Evolutionary conservation across 2,329 filamentous ascomycete genomes (phyloP).

Genomic region (Hypocrella siamensis): DNA sequence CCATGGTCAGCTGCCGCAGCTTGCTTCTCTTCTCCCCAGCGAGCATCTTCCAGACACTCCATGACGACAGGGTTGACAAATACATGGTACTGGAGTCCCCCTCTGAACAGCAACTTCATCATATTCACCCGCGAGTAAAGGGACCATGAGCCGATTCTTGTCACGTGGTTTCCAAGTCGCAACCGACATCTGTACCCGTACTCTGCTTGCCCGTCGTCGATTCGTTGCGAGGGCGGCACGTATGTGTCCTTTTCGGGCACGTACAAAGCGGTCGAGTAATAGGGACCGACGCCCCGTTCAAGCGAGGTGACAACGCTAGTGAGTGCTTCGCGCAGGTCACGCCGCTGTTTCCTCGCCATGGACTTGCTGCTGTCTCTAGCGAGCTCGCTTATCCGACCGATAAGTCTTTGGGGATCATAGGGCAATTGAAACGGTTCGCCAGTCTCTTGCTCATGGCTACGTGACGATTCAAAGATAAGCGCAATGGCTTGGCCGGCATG

Average conservation of each 20-base stretch:
- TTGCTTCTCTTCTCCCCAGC: conserved; percentile 12
- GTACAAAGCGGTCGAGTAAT: conserved; percentile 32
- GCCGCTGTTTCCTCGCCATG: conserved; percentile 32
- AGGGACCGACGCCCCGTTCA: conserved; percentile 36
- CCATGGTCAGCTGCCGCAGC: conserved; percentile 2
- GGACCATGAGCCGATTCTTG: conserved; percentile 35
- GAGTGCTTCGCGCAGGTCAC: conserved; percentile 30
- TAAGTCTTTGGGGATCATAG: conserved; percentile 32
- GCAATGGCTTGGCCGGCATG: conserved; percentile 70
- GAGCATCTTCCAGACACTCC: conserved; percentile 21
- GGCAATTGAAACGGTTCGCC: conserved; percentile 32
- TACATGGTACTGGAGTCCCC: conserved; percentile 24
- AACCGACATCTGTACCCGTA: conserved; percentile 37
- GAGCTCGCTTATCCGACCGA: conserved; percentile 30
- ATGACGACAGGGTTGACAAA: conserved; percentile 21
- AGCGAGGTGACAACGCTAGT: conserved; percentile 37
- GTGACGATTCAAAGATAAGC: conserved; percentile 59
- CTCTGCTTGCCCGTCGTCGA: conserved; percentile 27
- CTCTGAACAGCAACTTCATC: conserved; percentile 30
- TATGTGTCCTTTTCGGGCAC: conserved; percentile 24
- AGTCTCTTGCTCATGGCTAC: conserved; percentile 30
- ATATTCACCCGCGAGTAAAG: conserved; percentile 30
- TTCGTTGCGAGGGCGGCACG: conserved; percentile 22
- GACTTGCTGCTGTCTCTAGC: conserved; percentile 30
- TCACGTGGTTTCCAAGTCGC: conserved; percentile 27